A percentile compares a stretch with the other conserved stretches of the same genome.
These are phyloP conservation scores for Amanita polypyramis DNA, from an alignment of 768 basidiomycete species.

Conservation along the genomic window DNA sequence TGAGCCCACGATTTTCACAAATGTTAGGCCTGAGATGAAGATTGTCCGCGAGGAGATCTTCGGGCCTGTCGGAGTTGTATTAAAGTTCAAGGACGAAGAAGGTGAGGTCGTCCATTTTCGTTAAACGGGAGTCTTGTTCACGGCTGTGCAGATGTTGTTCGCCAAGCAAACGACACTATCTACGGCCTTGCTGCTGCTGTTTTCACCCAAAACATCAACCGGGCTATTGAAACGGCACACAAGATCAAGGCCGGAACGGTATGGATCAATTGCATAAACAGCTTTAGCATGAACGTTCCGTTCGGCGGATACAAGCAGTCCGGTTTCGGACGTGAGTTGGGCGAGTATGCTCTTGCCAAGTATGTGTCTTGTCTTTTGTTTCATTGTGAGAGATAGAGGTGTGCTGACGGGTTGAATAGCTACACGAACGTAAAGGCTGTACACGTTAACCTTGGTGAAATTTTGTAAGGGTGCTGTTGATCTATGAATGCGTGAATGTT, in stretches of 20 bases:
- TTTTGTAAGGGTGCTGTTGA: too few species aligned
- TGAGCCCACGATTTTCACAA: slow-evolving; percentile 64
- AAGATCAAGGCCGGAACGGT: slow-evolving; percentile 72
- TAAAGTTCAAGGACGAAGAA: slow-evolving; percentile 63
- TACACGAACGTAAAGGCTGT: slow-evolving; percentile 65
- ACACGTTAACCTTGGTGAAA: slow-evolving; percentile 54
- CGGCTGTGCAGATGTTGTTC: slow-evolving; percentile 5
- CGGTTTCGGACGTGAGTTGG: slow-evolving; percentile 73
- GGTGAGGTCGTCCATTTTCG: slow-evolving; percentile 9
- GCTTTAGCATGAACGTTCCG: slow-evolving; percentile 46
- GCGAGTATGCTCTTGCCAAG: slow-evolving; percentile 64
- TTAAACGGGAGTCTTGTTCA: neutral
- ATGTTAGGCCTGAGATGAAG: slow-evolving; percentile 58
- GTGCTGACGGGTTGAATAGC: slow-evolving; percentile 17
- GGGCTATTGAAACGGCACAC: slow-evolving; percentile 65
- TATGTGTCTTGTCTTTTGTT: slow-evolving; percentile 18
- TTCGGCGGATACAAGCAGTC: slow-evolving; percentile 85
- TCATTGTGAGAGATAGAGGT: neutral
- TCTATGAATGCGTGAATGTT: too few species aligned
- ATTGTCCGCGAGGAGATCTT: slow-evolving; percentile 74
- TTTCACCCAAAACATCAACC: slow-evolving; percentile 70
- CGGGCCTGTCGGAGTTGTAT: slow-evolving; percentile 67
- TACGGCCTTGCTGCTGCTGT: slow-evolving; percentile 82
- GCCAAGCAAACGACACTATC: slow-evolving; percentile 51
- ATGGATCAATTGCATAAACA: slow-evolving; percentile 53